These are phyloP conservation scores for Diutina neorugosa DNA, from an alignment of 1,139 yeast genomes.

Conservation along the genomic window DNA sequence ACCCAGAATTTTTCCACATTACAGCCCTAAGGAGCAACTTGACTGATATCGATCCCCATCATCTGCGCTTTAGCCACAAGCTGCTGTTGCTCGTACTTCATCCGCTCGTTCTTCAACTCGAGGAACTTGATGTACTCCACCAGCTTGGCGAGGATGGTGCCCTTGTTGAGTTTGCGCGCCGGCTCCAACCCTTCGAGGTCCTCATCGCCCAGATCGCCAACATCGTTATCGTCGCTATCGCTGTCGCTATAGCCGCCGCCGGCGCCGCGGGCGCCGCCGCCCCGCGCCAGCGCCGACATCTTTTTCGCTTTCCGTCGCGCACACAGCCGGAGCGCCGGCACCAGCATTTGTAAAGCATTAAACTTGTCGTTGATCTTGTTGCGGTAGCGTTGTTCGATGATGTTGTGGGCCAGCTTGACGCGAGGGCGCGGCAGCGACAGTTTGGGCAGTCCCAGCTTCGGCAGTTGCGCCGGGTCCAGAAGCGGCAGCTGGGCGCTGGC, in stretches of 20 bases:
- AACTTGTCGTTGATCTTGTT: conserved; percentile 35
- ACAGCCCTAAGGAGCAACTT: neutral
- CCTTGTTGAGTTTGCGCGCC: conserved; percentile 32
- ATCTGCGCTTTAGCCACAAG: conserved; percentile 17
- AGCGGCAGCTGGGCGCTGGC: neutral
- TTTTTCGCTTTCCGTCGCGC: conserved; percentile 14
- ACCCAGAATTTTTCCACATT: neutral
- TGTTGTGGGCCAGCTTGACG: conserved; percentile 21
- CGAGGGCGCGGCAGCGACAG: neutral
- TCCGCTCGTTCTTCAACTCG: conserved; percentile 25
- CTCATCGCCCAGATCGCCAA: conserved; percentile 7
- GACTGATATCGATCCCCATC: conserved; percentile 12
- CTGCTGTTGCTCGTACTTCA: conserved; percentile 23
- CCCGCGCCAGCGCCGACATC: conserved; percentile 6
- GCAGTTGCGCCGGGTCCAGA: neutral
- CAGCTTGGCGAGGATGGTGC: conserved; percentile 31
- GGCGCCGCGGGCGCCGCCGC: conserved; percentile 13
- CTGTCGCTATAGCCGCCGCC: conserved; percentile 9
- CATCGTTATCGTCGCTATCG: conserved; percentile 10
- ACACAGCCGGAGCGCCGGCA: conserved; percentile 27
- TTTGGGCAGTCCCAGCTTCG: neutral
- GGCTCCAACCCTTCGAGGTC: conserved; percentile 35
- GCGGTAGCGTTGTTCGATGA: conserved; percentile 34
- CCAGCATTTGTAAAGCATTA: conserved; percentile 26
- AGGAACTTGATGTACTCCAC: conserved; percentile 33